A percentile compares a stretch with the other conserved stretches of the same genome.
These are phyloP conservation scores for Fusarium sp. DNA, from an alignment of 2,329 filamentous ascomycete species.

Conservation along the genomic window DNA sequence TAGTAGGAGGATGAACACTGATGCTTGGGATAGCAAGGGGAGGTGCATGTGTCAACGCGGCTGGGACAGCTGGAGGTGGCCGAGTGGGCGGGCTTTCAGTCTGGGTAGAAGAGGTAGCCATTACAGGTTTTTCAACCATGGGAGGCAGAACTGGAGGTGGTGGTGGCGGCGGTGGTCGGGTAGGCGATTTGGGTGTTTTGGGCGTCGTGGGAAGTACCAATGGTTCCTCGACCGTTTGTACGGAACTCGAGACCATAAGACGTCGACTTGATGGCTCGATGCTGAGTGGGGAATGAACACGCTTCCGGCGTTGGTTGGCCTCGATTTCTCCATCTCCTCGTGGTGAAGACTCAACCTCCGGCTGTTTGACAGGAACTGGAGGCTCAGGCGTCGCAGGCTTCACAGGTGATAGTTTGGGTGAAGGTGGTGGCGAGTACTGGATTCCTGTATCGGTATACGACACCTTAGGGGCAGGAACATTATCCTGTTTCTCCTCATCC, in stretches of 20 bases:
- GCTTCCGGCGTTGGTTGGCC: constrained; percentile 79
- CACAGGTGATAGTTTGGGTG: constrained; percentile 66
- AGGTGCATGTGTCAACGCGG: constrained; percentile 49
- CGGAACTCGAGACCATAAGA: constrained; percentile 73
- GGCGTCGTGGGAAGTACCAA: constrained; percentile 76
- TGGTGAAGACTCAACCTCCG: constrained; percentile 58
- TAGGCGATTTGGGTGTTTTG: constrained; percentile 57
- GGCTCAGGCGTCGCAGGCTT: constrained; percentile 61
- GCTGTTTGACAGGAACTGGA: constrained; percentile 53
- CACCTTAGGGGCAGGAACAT: constrained; percentile 54
- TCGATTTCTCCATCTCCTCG: constrained; percentile 71
- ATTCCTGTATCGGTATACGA: constrained; percentile 80
- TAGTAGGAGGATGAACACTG: constrained; percentile 88
- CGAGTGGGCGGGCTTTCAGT: constrained; percentile 58
- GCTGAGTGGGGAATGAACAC: constrained; percentile 67
- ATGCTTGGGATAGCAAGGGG: constrained; percentile 81
- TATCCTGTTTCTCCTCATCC: constrained; percentile 63
- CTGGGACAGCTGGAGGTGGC: background rate
- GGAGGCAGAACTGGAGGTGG: constrained; percentile 51
- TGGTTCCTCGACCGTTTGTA: constrained; percentile 72
- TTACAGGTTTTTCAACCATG: constrained; percentile 53
- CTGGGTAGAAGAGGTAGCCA: constrained; percentile 72
- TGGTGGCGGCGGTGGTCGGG: constrained; percentile 56
- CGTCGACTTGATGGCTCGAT: constrained; percentile 61
- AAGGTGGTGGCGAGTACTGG: constrained; percentile 87